Conservation (phyloP, 1,139 yeast species). For the Torulaspora pretoriensis region DNA sequence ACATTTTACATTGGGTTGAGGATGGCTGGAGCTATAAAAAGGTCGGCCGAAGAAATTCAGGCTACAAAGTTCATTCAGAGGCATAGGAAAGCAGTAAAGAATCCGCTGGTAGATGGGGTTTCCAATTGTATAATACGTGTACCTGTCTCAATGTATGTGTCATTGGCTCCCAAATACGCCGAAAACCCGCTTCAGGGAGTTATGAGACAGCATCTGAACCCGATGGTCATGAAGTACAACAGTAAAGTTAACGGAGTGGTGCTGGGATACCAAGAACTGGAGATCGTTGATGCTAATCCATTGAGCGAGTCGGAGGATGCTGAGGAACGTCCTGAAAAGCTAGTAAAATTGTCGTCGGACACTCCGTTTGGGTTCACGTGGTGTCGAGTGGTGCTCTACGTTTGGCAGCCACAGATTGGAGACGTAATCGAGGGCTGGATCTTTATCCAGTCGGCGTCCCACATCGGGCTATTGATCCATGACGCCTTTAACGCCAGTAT, state of each 20-base stretch:
- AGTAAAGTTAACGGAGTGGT: conserved; percentile 76
- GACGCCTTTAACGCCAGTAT: conserved; percentile 95
- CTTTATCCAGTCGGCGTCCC: conserved; percentile 92
- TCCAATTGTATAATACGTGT: conserved; percentile 40
- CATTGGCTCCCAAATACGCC: conserved; percentile 78
- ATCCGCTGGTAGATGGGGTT: conserved; percentile 28
- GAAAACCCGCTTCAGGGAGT: conserved; percentile 71
- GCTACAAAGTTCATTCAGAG: conserved; percentile 29
- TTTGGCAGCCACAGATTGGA: conserved; percentile 87
- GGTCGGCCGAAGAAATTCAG: conserved; percentile 23
- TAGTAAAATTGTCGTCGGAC: conserved; percentile 69
- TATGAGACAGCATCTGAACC: conserved; percentile 82
- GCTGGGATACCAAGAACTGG: conserved; percentile 66
- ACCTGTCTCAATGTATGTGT: conserved; percentile 65
- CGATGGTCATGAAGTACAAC: conserved; percentile 78
- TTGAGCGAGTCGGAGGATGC: conserved; percentile 32
- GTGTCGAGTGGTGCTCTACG: conserved; percentile 76
- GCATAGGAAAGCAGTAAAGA: conserved; percentile 28
- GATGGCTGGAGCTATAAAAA: conserved; percentile 17
- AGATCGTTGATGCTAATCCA: conserved; percentile 42
- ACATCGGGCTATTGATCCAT: conserved; percentile 82
- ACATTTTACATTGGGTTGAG: not conserved
- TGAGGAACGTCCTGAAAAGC: conserved; percentile 37
- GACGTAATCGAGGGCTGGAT: conserved; percentile 81
- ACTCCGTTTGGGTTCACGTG: conserved; percentile 88